Base-by-base conservation (phyloP, 78 protist species). In the Dictyostelium intermedium region DNA sequence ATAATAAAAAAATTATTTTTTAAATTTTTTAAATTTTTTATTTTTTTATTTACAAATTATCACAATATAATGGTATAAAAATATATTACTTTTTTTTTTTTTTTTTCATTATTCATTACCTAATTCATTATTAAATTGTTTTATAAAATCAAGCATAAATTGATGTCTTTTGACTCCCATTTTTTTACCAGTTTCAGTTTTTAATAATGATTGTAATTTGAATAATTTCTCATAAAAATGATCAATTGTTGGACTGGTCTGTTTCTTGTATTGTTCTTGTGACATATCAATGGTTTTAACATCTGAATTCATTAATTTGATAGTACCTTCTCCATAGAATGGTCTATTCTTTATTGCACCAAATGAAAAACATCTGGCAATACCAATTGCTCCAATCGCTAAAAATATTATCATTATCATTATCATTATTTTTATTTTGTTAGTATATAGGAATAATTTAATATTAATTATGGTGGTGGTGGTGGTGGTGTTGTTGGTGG, bases 161-260 rank as follows among this genome's bases (percentile, higher is more conserved):
- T 95, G 43, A 47, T 96, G 91, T 37, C 98, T 37, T 45, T 85
- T 9, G 32, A 91, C 69, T 27, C 97, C 98, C 73, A 97, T 27
- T 69, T 16, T 0, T 34, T 61, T 35, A 13, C 97, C 98, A n/a
- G 97, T 87, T 23, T 73, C 39, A 9, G 98, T 97, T 77, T 97
- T 97, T 96, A 97, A 95, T 61, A 80, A 25, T 60, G 8, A 13
- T 23, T 86, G 81, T 73, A 97, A 83, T 63, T 30, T 83, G n/a
- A 97, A 85, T 61, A 97, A 83, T 69, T 97, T 97, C 9, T 97
- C 98, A 79, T 96, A 87, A 27, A 97, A 97, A 73, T 97, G 98
- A 13, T 95, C 91, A 5, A 97, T 72, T 7, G 95, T 69, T 25
- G 97, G 76, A 18, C 32, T 14, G 2, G 25, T 11, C 5, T 56